Evolutionary conservation across 495 filamentous ascomycete species (phyloP), one percentile per base, ranked within the genome.

Genomic region (Staphylotrichum longicolle): DNA sequence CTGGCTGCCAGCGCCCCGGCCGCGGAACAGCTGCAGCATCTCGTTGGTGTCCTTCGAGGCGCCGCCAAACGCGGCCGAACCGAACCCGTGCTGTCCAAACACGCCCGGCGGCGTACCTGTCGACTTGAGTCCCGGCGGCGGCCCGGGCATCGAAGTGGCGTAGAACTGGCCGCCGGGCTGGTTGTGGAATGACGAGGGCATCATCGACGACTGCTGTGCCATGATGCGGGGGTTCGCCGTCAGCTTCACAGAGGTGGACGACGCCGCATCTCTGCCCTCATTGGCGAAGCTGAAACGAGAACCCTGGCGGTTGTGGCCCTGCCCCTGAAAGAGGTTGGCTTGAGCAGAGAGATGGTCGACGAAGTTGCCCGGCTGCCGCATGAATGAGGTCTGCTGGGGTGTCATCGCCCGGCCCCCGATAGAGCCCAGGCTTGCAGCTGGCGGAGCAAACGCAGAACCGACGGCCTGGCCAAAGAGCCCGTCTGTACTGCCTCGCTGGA

Each of bases 101-200:
- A 89, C 88, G 61, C 90, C 88, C 5, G 94, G 94, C 52, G 94
- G 93, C 10, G 92, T 96, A 37, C 91, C 91, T 2, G 91, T 89
- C 4, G 92, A 91, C 77, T 99, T 98, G 56, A 99, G 82, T 3
- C 95, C 95, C 3, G 95, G 95, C 52, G 95, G 95, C 14, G 94
- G 94, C 4, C 93, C 92, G 68, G 94, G 91, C 57, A 96, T 89
- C 14, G 85, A 83, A 11, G 77, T 79, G 49, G 81, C 78, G 68
- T 86, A 91, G 67, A 85, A 86, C 65, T 86, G 87, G 63, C 74
- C 80, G 61, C 79, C 80, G 71, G 66, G 83, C 74, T 79, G 89
- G 72, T 71, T 86, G 70, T 83, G 78, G 48, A 83, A 82, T 9
- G 78, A 78, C 20, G 87, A 83, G 15, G 92, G 92, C 88, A 97